A percentile compares a stretch with the other conserved stretches of the same genome.
Evolutionary conservation across 768 basidiomycete genomes (phyloP).

Genomic region (Naganishia friedmannii): DNA sequence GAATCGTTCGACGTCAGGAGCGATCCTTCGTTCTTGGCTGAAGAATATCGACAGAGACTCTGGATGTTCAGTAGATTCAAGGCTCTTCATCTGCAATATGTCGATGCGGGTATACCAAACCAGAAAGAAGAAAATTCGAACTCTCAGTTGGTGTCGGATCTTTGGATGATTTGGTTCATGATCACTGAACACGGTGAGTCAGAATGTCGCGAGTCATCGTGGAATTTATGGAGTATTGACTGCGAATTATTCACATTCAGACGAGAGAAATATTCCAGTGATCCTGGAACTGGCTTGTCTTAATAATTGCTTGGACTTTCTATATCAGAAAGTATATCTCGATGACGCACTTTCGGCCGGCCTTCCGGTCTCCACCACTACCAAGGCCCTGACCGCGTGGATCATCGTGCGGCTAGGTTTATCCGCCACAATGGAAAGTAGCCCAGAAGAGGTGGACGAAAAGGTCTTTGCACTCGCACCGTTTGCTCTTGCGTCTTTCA

Average conservation of each 20-base stretch:
- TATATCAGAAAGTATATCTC: conserved; percentile 47
- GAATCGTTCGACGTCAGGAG: conserved; percentile 35
- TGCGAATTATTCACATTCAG: conserved; percentile 13
- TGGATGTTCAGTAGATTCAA: conserved; percentile 35
- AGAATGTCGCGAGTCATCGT: neutral
- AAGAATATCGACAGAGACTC: conserved; percentile 46
- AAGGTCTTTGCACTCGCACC: conserved; percentile 54
- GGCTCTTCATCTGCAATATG: neutral
- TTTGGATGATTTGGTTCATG: conserved; percentile 50
- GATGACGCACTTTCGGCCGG: conserved; percentile 51
- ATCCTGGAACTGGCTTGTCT: conserved; percentile 43
- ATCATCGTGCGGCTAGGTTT: conserved; percentile 37
- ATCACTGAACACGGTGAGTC: conserved; percentile 49
- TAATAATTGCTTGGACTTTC: conserved; percentile 40
- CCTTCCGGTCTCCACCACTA: conserved; percentile 48
- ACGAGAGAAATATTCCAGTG: conserved; percentile 43
- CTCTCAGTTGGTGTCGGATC: conserved; percentile 35
- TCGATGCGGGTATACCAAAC: neutral
- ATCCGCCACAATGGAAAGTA: conserved; percentile 41
- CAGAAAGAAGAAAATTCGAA: conserved; percentile 22
- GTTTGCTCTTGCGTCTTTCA: conserved; percentile 54
- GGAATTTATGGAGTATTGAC: conserved; percentile 17
- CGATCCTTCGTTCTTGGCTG: conserved; percentile 42
- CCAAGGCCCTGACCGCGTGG: conserved; percentile 47
- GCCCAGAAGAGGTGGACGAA: conserved; percentile 49